Evolutionary conservation across 2,329 filamentous ascomycete genomes (phyloP).

Genomic region (Alternaria brassicicola): DNA sequence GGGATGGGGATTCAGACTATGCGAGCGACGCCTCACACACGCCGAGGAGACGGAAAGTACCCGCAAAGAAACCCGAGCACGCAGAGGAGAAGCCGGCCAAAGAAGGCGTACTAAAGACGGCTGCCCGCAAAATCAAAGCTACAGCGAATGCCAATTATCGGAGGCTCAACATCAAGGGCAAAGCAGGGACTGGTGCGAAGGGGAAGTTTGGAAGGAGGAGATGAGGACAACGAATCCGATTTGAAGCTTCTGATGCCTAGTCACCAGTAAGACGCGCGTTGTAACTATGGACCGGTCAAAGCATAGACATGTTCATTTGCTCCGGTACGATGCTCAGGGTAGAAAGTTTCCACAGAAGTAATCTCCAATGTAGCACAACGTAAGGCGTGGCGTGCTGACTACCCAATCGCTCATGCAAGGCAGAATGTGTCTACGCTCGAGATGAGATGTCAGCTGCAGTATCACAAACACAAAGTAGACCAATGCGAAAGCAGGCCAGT

Average conservation of each 20-base stretch:
- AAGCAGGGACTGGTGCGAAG: conserved; percentile 49
- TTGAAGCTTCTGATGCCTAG: not conserved
- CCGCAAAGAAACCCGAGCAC: conserved; percentile 22
- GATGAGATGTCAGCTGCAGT: conserved; percentile 5
- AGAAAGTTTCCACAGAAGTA: conserved; percentile 4
- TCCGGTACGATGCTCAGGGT: not conserved
- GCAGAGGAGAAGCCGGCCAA: conserved; percentile 23
- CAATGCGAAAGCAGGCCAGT: conserved; percentile 1
- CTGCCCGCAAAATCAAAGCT: conserved; percentile 53
- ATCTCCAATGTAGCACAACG: conserved; percentile 5
- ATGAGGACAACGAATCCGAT: conserved; percentile 12
- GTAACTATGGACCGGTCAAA: not conserved
- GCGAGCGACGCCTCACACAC: conserved; percentile 50
- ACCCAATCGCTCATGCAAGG: conserved; percentile 11
- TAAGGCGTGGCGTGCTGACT: conserved; percentile 2
- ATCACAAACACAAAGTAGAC: conserved; percentile 3
- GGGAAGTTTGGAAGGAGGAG: conserved; percentile 49
- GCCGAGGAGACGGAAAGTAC: conserved; percentile 36
- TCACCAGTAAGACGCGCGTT: not conserved
- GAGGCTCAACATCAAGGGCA: conserved; percentile 58
- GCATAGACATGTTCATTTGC: not conserved
- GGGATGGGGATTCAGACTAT: conserved; percentile 48
- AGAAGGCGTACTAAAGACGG: conserved; percentile 45
- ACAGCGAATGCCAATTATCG: conserved; percentile 57
- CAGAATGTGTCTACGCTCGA: conserved; percentile 1